A percentile compares a stretch with the other conserved stretches of the same genome.
Conservation (phyloP, 2,329 filamentous ascomycete species). For the Aspergillus clavatus region DNA sequence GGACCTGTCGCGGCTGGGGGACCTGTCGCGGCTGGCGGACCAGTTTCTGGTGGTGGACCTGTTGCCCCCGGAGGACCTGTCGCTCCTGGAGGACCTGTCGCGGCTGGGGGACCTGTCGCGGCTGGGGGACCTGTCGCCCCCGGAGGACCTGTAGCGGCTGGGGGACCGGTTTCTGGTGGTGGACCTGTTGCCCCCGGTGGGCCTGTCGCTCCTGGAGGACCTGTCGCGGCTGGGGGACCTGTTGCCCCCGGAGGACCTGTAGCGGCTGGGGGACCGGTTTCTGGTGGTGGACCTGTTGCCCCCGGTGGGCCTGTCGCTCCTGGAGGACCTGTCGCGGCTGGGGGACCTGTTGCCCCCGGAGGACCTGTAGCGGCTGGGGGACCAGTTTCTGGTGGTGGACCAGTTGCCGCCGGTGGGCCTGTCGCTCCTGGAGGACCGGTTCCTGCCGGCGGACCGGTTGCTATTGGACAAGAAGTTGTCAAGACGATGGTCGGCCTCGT, state of each 20-base stretch:
- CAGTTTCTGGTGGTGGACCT: not conserved
- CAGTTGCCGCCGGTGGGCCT: no score
- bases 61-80: no score
- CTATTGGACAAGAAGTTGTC: not conserved
- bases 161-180: not conserved
- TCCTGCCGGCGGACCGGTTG: not conserved
- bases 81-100: not conserved
- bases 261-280: not conserved
- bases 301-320: no score
- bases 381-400: not conserved
- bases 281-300: not conserved
- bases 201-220: not conserved
- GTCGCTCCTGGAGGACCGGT: not conserved
- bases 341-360: not conserved
- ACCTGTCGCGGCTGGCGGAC: not conserved
- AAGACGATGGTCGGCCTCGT: not conserved
- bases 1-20: no score
- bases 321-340: not conserved
- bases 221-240: not conserved
- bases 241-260: not conserved
- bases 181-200: not conserved
- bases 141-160: no score
- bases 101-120: not conserved
- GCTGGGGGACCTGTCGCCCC: no score
- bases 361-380: no score